Base-by-base conservation (phyloP, 768 basidiomycete genomes). In the Psilocybe cubensis region DNA sequence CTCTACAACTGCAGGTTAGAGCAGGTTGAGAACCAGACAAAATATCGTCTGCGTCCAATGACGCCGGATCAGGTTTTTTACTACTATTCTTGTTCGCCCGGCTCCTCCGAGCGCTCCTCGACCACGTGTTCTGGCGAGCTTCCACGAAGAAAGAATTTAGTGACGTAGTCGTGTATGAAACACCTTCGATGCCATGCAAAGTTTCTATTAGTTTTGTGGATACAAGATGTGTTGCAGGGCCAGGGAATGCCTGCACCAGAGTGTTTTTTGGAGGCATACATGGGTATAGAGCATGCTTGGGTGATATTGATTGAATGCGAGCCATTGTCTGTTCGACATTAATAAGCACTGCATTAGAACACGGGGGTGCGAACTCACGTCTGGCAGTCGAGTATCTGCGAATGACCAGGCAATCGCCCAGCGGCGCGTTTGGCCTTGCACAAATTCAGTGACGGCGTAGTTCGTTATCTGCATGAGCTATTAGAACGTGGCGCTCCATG, bases 321-420 rank as follows among this genome's bases (percentile, higher is more conserved):
- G 73, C 70, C 20, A 77, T 55, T 4, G 64, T 52, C 76, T 79
- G 56, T 3, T 42, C 29, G 7, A 41, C 20, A 52, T 29, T 23
- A 44, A 33, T 27, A 11, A 20, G 38, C 18, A 27, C 54, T 20
- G 24, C 12, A 27, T 28, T 56, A 21, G 28, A 29, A 44, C 38
- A 31, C 23, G 21, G 12, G 1, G 3, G 11, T 31, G n/a, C 20
- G 18, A 10, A 76, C 91, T 50, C 68, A 95, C 96, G 60, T 97
- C 94, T 1, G 92, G 87, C 27, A 97, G 73, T 6, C 85, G 84
- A 12, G 68, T 69, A 25, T 81, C 79, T 2, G 73, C 75, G 52
- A 88, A 86, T 0, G 91, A 94, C 96, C 96, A 98, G 0, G 83
- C 93, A 2, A 98, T 72, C 0, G 88, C 92, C 94, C 95, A 98